Percentiles rank a stretch among this genome's conserved stretches.
phyloP scores from a whole-genome alignment of 2,329 filamentous ascomycete genomes.

The Epichloe baconii region DNA sequence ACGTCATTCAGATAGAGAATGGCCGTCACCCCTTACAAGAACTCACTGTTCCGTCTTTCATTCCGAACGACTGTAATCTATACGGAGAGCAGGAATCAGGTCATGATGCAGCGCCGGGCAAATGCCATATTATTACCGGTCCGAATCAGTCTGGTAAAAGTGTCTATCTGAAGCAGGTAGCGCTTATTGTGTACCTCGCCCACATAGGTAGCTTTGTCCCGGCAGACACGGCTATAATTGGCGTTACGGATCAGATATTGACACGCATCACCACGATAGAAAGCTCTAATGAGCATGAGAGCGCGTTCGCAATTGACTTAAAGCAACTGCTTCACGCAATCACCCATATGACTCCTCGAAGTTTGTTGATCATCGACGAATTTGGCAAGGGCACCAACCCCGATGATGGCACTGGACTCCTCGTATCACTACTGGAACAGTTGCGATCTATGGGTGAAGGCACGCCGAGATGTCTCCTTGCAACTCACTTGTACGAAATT shows the following conservation, averaged over 20 bases:
- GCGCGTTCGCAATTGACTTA: slow-evolving; percentile 62
- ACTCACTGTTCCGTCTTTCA: slow-evolving; percentile 63
- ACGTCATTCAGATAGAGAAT: slow-evolving; percentile 58
- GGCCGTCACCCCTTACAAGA: slow-evolving; percentile 85
- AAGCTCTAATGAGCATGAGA: slow-evolving; percentile 44
- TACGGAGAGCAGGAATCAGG: slow-evolving; percentile 39
- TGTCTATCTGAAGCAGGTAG: slow-evolving; percentile 86
- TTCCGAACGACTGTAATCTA: slow-evolving; percentile 69
- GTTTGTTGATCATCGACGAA: slow-evolving; percentile 82
- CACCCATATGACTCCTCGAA: slow-evolving; percentile 59
- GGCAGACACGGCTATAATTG: slow-evolving; percentile 61
- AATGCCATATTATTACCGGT: slow-evolving; percentile 68
- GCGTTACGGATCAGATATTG: slow-evolving; percentile 84
- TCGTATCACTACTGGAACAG: slow-evolving; percentile 43
- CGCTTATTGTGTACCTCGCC: slow-evolving; percentile 80
- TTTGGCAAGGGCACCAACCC: slow-evolving; percentile 58
- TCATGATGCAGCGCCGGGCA: slow-evolving; percentile 1
- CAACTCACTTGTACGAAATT: slow-evolving; percentile 58
- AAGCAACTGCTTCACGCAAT: slow-evolving; percentile 73
- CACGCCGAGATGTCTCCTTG: slow-evolving; percentile 44
- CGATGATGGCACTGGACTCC: slow-evolving; percentile 44
- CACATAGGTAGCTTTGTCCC: slow-evolving; percentile 91
- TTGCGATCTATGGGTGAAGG: slow-evolving; percentile 33
- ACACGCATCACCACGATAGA: slow-evolving; percentile 70
- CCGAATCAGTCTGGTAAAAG: slow-evolving; percentile 97